Evolutionary conservation across 2,329 filamentous ascomycete species (phyloP), one percentile per base, ranked within the genome.

Genomic region (Tolypocladium inflatum): DNA sequence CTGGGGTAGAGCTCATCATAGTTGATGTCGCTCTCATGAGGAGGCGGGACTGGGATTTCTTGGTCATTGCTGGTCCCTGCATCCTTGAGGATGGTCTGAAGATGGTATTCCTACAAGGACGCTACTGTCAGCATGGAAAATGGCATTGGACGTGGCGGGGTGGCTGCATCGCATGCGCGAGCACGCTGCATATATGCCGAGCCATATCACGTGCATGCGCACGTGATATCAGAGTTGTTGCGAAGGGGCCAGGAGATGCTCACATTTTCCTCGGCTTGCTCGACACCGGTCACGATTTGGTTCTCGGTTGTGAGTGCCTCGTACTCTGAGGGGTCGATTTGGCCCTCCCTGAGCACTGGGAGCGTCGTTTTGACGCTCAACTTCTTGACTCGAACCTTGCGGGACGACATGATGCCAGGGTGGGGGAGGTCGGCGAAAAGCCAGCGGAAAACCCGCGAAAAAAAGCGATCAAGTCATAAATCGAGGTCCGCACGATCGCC

Each of bases 221-320:
- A 82, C 79, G 79, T 82, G 79, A 80, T 73, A 72, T 74, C 68
- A 67, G 64, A 64, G 66, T 63, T 57, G 62, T 65, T 60, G 57
- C 51, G 61, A 65, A 57, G 60, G 61, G 60, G 64, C 60, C 30
- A 66, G 67, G 64, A 63, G 64, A 63, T 63, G 90, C 91, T 85
- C 76, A 97, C 94, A 78, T 93, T 93, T 84, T 97, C 92, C 77
- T 99, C 94, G 64, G 87, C 90, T 73, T 96, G 92, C 76, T 99
- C 94, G 67, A 99, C 94, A 75, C 94, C 94, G 65, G 92, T 97
- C 71, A 94, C 91, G 71, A 97, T 91, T 87, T 90, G 77, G 81
- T 85, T 79, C 84, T 90, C 82, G 72, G 88, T 88, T 66, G 88
- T 89, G 71, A 93, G 86, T 68, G 89, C 84, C 76, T 96, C 90